These are phyloP conservation scores for Globisporangium camurandrum DNA, from an alignment of 352 stramenopile species.

Conservation along the genomic window DNA sequence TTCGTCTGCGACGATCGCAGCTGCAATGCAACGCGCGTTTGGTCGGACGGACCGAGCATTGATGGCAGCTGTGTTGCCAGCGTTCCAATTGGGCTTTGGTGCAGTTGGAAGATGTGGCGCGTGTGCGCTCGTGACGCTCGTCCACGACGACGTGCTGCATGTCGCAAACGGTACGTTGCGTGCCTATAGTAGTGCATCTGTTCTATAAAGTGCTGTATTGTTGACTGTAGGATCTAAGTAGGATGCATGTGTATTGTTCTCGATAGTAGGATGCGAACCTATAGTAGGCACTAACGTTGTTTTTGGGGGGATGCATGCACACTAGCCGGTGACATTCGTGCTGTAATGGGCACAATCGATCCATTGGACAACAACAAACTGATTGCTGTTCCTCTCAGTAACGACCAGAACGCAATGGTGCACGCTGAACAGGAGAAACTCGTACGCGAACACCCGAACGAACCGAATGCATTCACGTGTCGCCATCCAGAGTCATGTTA, in stretches of 20 bases:
- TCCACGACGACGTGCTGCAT: constrained; percentile 69
- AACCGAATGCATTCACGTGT: constrained; percentile 88
- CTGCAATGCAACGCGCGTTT: constrained; percentile 80
- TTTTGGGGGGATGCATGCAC: too few relatives aligned
- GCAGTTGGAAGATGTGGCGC: constrained; percentile 82
- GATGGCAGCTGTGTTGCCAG: constrained; percentile 63
- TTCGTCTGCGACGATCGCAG: constrained; percentile 43
- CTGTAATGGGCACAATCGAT: constrained; percentile 54
- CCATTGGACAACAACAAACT: constrained; percentile 28
- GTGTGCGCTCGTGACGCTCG: constrained; percentile 78
- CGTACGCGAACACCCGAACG: constrained; percentile 72
- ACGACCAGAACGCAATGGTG: constrained; percentile 91
- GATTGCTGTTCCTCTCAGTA: constrained; percentile 68
- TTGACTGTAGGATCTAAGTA: too few relatives aligned
- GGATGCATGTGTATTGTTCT: too few relatives aligned
- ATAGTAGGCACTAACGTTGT: too few relatives aligned
- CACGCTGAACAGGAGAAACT: constrained; percentile 85
- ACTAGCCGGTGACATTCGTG: constrained; percentile 75
- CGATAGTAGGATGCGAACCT: too few relatives aligned
- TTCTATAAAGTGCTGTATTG: background rate
- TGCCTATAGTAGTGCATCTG: background rate
- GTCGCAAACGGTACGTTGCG: constrained; percentile 62
- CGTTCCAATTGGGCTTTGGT: constrained; percentile 90
- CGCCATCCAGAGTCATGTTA: constrained; percentile 90
- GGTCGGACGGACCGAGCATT: constrained; percentile 81